Base-by-base conservation (phyloP, 139 green algal genomes). In the Chlorella sorokiniana region DNA sequence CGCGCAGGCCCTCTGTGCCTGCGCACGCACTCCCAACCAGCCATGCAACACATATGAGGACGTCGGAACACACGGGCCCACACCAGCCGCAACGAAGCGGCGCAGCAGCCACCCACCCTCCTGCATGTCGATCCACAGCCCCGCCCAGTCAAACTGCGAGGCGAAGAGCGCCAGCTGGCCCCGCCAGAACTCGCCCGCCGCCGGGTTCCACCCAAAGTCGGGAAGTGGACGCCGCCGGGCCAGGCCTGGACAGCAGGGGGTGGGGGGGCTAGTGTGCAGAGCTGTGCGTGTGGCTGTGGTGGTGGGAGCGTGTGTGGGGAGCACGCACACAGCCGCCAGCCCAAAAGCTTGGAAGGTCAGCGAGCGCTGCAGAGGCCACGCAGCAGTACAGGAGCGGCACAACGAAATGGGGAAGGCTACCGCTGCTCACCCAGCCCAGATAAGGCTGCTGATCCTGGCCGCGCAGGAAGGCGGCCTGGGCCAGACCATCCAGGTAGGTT, bases 71-170 rank as follows among this genome's bases (percentile, higher is more conserved):
- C n/a, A n/a, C n/a, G n/a, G n/a, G n/a, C n/a, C 6, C 25, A 61
- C 25, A 4, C 20, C 52, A 61, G 11, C 8, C 6, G 52, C 7
- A 18, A 61, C 3, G 52, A 18, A 5, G 3, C 3, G 6, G 33
- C 33, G 3, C 33, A 35, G 33, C 33, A 7, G 9, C 16, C 6
- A 45, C 72, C 69, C 52, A 69, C 73, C n/a, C 76, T 96, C 93
- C 61, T 96, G 93, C 93, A 96, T 96, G 86, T 96, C 93, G 4
- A 94, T 88, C 92, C 78, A 83, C 3, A 83, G 37, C 14, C 78
- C 78, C 41, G 56, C 52, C 78, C 86, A 96, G 35, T 82, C 44
- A 23, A 85, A 51, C 42, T 81, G n/a, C 16, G 74, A 41, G 42
- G 89, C 44, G 69, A 83, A 78, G 18, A 67, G 69, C 1, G 7